Percentiles rank a stretch among this genome's conserved stretches.
phyloP scores from a whole-genome alignment of 1,139 yeast species.

The Yamadazyma kanchanaburiensis region DNA sequence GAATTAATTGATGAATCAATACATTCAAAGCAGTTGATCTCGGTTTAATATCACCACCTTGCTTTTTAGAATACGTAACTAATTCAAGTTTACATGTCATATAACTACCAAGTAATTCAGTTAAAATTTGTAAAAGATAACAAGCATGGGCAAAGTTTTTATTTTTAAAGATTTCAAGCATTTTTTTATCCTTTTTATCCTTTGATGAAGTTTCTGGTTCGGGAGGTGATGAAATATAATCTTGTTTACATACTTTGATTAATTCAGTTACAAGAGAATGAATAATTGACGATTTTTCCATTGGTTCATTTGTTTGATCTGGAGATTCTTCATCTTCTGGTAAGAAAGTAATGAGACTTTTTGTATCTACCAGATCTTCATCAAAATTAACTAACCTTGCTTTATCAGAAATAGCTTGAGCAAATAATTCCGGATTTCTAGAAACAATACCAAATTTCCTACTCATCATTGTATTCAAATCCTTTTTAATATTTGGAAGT shows the following conservation, averaged over 20 bases:
- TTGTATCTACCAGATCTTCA: too few relatives aligned
- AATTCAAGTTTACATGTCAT: constrained; percentile 80
- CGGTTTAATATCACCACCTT: constrained; percentile 42
- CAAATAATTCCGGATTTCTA: constrained; percentile 3
- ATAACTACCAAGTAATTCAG: constrained; percentile 76
- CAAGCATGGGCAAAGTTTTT: constrained; percentile 59
- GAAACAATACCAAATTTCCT: too few relatives aligned
- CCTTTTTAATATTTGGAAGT: constrained; percentile 46
- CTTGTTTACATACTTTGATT: constrained; percentile 51
- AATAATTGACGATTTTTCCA: too few relatives aligned
- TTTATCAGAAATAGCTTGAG: too few relatives aligned
- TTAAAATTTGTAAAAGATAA: constrained; percentile 62
- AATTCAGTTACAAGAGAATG: constrained; percentile 61
- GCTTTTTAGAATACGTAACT: constrained; percentile 67
- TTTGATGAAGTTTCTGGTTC: constrained; percentile 11
- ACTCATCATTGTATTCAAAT: constrained; percentile 49
- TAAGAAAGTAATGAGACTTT: too few relatives aligned
- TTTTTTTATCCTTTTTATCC: constrained; percentile 15
- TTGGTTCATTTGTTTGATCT: too few relatives aligned
- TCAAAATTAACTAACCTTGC: too few relatives aligned
- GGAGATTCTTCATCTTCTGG: too few relatives aligned
- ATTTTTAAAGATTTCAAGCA: constrained; percentile 34
- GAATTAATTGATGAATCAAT: constrained; percentile 72
- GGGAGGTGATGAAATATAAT: constrained; percentile 42
- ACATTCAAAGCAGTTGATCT: constrained; percentile 75